Conservation (phyloP, 805 yeast species). For the Torulaspora microellipsoides region DNA sequence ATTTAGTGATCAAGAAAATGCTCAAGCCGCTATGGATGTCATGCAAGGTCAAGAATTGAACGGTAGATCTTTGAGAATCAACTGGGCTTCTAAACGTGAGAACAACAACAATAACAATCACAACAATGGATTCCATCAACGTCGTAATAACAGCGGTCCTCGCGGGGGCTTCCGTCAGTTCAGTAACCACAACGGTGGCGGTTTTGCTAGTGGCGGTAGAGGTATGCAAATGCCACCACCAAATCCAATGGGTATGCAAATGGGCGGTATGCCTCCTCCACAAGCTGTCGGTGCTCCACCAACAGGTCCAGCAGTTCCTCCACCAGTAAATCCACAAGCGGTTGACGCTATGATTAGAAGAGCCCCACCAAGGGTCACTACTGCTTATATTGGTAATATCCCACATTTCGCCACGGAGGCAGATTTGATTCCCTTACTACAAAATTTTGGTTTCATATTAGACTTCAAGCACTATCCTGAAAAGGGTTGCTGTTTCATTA, state of each 20-base stretch:
- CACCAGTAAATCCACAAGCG: conserved; percentile 46
- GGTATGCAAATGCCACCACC: conserved; percentile 21
- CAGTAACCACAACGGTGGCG: conserved; percentile 23
- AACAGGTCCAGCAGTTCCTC: conserved; percentile 27
- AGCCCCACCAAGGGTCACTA: conserved; percentile 62
- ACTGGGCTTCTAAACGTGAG: conserved; percentile 81
- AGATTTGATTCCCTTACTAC: conserved; percentile 69
- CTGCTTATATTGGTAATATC: conserved; percentile 82
- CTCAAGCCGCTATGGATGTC: conserved; percentile 62
- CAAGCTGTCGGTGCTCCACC: conserved; percentile 17
- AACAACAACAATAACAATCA: conserved; percentile 29
- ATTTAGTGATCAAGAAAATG: conserved; percentile 60
- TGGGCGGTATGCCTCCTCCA: conserved; percentile 25
- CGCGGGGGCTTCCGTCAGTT: conserved; percentile 24
- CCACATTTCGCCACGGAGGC: conserved; percentile 70
- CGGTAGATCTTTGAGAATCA: conserved; percentile 75
- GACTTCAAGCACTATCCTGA: conserved; percentile 79
- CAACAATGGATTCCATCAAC: conserved; percentile 15
- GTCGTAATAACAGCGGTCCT: conserved; percentile 16
- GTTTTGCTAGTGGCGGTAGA: conserved; percentile 16
- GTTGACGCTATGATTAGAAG: conserved; percentile 71
- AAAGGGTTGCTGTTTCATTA: conserved; percentile 82
- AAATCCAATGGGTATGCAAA: conserved; percentile 23
- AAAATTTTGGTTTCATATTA: conserved; percentile 75
- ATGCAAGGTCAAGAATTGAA: conserved; percentile 72